Evolutionary conservation across 2,329 filamentous ascomycete genomes (phyloP).

Genomic region (Rhinocladiella similis): DNA sequence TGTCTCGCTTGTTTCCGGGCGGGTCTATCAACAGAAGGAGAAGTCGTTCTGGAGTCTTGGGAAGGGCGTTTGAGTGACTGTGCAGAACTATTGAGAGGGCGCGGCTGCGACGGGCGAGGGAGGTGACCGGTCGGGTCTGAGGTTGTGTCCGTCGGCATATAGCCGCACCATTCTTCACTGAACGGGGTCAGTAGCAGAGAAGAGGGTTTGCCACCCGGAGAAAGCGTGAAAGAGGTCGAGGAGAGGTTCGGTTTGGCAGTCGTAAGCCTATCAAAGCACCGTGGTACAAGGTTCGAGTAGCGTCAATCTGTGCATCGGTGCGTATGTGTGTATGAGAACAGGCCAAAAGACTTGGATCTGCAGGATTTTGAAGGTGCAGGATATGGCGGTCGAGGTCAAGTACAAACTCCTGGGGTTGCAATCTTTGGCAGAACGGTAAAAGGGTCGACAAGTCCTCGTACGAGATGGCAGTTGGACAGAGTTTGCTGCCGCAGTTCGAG

Average conservation of each 20-base stretch:
- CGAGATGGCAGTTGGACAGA: too few relatives aligned
- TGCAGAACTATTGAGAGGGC: not conserved
- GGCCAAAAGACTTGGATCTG: too few relatives aligned
- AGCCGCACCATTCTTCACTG: not conserved
- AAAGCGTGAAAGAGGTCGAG: not conserved
- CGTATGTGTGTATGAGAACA: too few relatives aligned
- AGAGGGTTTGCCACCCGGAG: not conserved
- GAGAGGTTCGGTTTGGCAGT: not conserved
- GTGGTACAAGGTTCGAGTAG: too few relatives aligned
- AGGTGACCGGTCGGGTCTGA: not conserved
- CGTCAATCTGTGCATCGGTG: too few relatives aligned
- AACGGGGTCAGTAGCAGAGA: not conserved
- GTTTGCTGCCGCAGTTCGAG: too few relatives aligned
- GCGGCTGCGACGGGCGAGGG: not conserved
- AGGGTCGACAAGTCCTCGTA: too few relatives aligned
- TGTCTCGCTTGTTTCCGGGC: constrained; percentile 12
- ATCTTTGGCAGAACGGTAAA: too few relatives aligned
- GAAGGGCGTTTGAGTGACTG: constrained; percentile 14
- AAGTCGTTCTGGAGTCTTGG: constrained; percentile 2
- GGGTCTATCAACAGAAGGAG: constrained; percentile 9
- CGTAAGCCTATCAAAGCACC: too few relatives aligned
- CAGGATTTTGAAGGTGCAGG: too few relatives aligned
- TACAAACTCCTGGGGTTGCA: too few relatives aligned
- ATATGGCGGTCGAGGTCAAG: too few relatives aligned
- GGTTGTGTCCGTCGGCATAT: constrained; percentile 9